phyloP scores from a whole-genome alignment of 2,329 filamentous ascomycete species.

The Aureobasidium sp. region DNA sequence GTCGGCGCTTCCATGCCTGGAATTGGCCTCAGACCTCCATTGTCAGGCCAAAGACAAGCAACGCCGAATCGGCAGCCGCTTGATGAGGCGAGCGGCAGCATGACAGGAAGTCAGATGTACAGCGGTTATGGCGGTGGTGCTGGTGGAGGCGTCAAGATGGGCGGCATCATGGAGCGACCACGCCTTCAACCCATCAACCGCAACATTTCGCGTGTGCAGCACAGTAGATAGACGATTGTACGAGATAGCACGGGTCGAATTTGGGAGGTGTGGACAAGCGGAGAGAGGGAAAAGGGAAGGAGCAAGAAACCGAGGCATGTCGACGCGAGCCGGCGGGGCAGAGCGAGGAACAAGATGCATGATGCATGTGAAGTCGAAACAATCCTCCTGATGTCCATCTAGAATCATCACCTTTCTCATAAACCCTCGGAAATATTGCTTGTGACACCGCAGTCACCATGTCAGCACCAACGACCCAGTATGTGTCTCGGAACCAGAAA shows the following conservation, averaged over 20 bases:
- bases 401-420: no score
- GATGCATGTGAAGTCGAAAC: constrained; percentile 11
- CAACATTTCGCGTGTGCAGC: neutral
- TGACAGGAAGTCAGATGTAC: constrained; percentile 20
- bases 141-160: constrained; percentile 25
- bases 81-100: constrained; percentile 23
- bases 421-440: no score
- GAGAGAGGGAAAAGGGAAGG: neutral
- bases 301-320: neutral
- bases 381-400: no score
- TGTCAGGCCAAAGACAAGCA: constrained; percentile 25
- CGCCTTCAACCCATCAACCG: neutral
- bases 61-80: constrained; percentile 31
- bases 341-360: neutral
- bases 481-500: neutral
- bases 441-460: neutral
- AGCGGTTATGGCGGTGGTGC: constrained; percentile 26
- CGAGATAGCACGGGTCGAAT: neutral
- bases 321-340: neutral
- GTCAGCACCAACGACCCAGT: constrained; percentile 3
- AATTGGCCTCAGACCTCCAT: constrained; percentile 17
- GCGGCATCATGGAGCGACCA: constrained; percentile 22
- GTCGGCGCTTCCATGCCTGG: constrained; percentile 21
- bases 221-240: no score
- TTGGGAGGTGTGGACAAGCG: neutral